Percentiles rank a stretch among this genome's conserved stretches.
phyloP scores from a whole-genome alignment of 2,329 filamentous ascomycete species.

The Trichoderma sp. region DNA sequence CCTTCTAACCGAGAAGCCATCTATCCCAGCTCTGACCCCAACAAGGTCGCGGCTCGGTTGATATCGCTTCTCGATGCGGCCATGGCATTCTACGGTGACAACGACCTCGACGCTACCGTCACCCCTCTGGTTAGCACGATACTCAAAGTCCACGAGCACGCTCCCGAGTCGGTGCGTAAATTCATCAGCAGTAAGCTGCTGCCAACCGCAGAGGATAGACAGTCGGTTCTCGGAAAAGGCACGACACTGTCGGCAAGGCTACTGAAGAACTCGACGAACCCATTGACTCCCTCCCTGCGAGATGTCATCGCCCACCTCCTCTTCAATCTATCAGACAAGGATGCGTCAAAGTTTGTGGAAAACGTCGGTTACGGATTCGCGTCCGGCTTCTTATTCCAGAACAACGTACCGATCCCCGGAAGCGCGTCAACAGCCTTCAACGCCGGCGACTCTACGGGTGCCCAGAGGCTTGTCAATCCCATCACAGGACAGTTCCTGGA shows the following conservation, averaged over 20 bases:
- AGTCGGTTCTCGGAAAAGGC: slow-evolving; percentile 74
- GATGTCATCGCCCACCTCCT: slow-evolving; percentile 76
- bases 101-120: slow-evolving; percentile 71
- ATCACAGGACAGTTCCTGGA: slow-evolving; percentile 83
- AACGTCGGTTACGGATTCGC: slow-evolving; percentile 96
- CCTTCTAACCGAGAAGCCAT: slow-evolving; percentile 58
- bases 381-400: slow-evolving; percentile 83
- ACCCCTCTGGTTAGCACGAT: slow-evolving; percentile 76
- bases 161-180: slow-evolving; percentile 61
- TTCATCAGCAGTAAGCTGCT: slow-evolving; percentile 70
- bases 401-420: slow-evolving; percentile 76
- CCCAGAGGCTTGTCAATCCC: slow-evolving; percentile 66
- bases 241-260: slow-evolving; percentile 74
- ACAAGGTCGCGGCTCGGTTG: slow-evolving; percentile 64
- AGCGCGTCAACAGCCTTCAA: slow-evolving; percentile 57
- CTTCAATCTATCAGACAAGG: slow-evolving; percentile 82
- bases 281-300: slow-evolving; percentile 70
- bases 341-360: slow-evolving; percentile 77
- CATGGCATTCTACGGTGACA: slow-evolving; percentile 63
- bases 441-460: slow-evolving; percentile 36
- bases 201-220: slow-evolving; percentile 75
- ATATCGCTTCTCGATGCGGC: slow-evolving; percentile 70
- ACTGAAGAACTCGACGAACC: slow-evolving; percentile 74
- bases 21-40: slow-evolving; percentile 66
- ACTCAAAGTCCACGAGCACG: slow-evolving; percentile 69